phyloP scores from a whole-genome alignment of 2,329 filamentous ascomycete species.

The Lecanicillium sp. region DNA sequence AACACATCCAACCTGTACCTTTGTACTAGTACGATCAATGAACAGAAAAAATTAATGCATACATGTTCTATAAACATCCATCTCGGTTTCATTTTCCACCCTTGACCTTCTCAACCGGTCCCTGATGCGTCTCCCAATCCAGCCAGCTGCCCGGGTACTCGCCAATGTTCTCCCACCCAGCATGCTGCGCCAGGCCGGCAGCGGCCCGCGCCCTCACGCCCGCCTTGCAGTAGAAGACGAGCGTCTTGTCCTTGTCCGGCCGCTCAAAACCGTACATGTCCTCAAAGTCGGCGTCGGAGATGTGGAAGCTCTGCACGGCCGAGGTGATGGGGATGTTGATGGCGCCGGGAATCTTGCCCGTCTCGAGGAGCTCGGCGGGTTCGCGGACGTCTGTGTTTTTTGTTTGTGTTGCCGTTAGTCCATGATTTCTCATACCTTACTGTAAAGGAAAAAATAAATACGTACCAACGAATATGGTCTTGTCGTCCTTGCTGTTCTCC shows the following conservation, averaged over 20 bases:
- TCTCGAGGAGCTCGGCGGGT: conserved; percentile 54
- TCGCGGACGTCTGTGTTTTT: conserved; percentile 58
- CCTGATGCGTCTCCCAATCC: conserved; percentile 74
- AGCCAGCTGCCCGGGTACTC: conserved; percentile 72
- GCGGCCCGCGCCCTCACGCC: conserved; percentile 77
- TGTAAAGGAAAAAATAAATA: conserved; percentile 3
- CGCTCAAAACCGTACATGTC: conserved; percentile 73
- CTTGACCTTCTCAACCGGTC: conserved; percentile 34
- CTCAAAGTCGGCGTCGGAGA: conserved; percentile 71
- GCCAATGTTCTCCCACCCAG: conserved; percentile 64
- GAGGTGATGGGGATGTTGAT: conserved; percentile 76
- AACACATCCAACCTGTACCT: too few relatives aligned
- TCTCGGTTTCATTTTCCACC: background rate
- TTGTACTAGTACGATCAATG: background rate
- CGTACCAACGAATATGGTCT: conserved; percentile 40
- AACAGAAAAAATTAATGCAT: background rate
- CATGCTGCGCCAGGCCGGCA: conserved; percentile 66
- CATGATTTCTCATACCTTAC: background rate
- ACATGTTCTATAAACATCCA: background rate
- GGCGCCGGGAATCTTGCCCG: conserved; percentile 70
- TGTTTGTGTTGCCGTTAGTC: background rate
- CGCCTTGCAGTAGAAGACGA: conserved; percentile 91
- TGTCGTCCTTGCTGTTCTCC: conserved; percentile 12
- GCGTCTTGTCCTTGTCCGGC: conserved; percentile 43
- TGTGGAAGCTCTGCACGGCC: conserved; percentile 71